A percentile compares a stretch with the other conserved stretches of the same genome.
Conservation (phyloP, 768 basidiomycete species). For the Leccinum truebloodii region DNA sequence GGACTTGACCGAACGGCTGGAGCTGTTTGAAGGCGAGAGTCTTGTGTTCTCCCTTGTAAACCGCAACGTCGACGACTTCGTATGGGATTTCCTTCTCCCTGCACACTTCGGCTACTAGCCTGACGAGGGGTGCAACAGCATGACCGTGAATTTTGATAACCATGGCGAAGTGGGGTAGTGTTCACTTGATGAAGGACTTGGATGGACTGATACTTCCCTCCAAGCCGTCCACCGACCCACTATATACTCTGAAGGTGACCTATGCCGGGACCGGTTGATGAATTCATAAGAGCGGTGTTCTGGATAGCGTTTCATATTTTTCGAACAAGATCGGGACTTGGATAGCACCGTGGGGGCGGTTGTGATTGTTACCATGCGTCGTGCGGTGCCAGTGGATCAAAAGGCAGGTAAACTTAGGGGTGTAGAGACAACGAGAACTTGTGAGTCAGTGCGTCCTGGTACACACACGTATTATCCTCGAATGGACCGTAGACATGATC, state of each 20-base stretch:
- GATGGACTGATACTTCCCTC: neutral
- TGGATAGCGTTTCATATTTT: neutral
- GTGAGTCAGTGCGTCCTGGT: neutral
- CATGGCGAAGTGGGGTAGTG: conserved; percentile 29
- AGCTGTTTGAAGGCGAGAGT: conserved; percentile 18
- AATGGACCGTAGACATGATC: too few relatives aligned
- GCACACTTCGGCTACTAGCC: conserved; percentile 40
- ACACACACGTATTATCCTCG: too few relatives aligned
- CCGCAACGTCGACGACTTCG: conserved; percentile 30
- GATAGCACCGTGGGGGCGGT: neutral
- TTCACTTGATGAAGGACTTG: neutral
- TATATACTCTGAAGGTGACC: conserved; percentile 5
- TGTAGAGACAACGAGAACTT: neutral
- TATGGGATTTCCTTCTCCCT: conserved; percentile 42
- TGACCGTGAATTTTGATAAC: conserved; percentile 46
- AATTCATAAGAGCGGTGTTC: neutral
- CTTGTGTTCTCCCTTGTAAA: conserved; percentile 12
- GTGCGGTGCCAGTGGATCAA: too few relatives aligned
- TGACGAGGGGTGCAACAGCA: conserved; percentile 39
- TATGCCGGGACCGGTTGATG: neutral
- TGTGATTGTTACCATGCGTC: neutral
- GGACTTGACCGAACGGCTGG: neutral
- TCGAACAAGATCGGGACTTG: neutral
- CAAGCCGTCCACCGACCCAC: neutral
- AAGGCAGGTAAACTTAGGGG: too few relatives aligned